These are phyloP conservation scores for Zygotorulaspora florentina DNA, from an alignment of 805 yeast species.

Conservation along the genomic window DNA sequence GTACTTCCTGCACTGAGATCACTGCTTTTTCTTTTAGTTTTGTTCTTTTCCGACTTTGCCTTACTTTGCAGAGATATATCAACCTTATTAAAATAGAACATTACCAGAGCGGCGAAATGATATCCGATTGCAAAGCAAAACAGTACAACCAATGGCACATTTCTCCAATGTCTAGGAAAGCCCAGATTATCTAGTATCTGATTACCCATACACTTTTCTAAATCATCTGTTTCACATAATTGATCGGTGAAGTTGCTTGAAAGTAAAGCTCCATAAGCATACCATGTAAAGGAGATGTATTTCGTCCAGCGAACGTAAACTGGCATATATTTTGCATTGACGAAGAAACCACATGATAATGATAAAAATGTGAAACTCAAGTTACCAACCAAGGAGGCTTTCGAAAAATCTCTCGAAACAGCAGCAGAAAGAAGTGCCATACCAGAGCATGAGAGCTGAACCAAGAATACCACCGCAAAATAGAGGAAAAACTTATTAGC, in stretches of 20 bases:
- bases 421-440: conserved; percentile 42
- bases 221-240: conserved; percentile 48
- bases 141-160: conserved; percentile 57
- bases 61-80: conserved; percentile 29
- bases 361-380: conserved; percentile 65
- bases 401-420: conserved; percentile 54
- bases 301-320: conserved; percentile 85
- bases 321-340: conserved; percentile 68
- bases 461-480: conserved; percentile 55
- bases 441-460: conserved; percentile 41
- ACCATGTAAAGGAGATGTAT: conserved; percentile 73
- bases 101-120: conserved; percentile 44
- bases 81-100: conserved; percentile 45
- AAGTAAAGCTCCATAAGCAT: conserved; percentile 63
- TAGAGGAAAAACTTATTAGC: conserved; percentile 55
- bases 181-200: conserved; percentile 57
- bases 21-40: not conserved
- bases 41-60: conserved; percentile 14
- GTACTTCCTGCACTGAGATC: not conserved
- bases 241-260: conserved; percentile 60
- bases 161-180: conserved; percentile 58
- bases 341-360: conserved; percentile 77
- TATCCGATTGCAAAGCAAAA: conserved; percentile 58
- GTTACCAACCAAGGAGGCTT: conserved; percentile 59
- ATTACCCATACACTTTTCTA: conserved; percentile 37